Percentiles rank a stretch among this genome's conserved stretches.
phyloP scores from a whole-genome alignment of 306 rosid species.

The Adenanthera pavonina region DNA sequence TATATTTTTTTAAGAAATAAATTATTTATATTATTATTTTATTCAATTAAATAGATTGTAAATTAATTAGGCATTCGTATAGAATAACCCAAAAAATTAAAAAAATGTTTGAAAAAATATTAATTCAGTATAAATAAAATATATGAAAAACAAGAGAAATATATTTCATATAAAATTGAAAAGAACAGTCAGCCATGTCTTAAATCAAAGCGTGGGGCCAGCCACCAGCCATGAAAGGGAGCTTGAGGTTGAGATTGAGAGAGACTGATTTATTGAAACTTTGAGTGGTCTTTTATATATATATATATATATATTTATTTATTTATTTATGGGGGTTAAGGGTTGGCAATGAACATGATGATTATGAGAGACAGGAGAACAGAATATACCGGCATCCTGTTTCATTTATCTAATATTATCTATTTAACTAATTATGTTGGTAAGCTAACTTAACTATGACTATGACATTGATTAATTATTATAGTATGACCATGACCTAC shows the following conservation, averaged over 20 bases:
- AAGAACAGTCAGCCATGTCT: slow-evolving; percentile 41
- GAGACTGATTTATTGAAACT: slow-evolving; percentile 24
- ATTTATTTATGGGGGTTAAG: background rate
- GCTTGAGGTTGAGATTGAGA: slow-evolving; percentile 43
- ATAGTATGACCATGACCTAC: background rate
- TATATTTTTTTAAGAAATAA: background rate
- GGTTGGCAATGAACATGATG: slow-evolving; percentile 6
- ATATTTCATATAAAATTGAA: slow-evolving; percentile 27
- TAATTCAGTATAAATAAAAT: background rate
- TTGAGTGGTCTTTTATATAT: background rate
- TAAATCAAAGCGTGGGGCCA: slow-evolving; percentile 40
- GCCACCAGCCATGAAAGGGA: slow-evolving; percentile 47
- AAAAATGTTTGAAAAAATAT: background rate
- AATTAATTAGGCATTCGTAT: background rate
- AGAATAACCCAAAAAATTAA: background rate
- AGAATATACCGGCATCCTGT: slow-evolving; percentile 3
- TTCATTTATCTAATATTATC: background rate
- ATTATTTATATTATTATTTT: background rate
- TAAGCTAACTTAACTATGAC: background rate
- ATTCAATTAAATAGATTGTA: background rate
- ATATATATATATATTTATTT: background rate
- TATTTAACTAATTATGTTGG: background rate
- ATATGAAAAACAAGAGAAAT: too few species aligned
- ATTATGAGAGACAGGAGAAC: background rate
- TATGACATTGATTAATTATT: background rate